Base-by-base conservation (phyloP, 805 yeast genomes). In the Candida coleopterorum region DNA sequence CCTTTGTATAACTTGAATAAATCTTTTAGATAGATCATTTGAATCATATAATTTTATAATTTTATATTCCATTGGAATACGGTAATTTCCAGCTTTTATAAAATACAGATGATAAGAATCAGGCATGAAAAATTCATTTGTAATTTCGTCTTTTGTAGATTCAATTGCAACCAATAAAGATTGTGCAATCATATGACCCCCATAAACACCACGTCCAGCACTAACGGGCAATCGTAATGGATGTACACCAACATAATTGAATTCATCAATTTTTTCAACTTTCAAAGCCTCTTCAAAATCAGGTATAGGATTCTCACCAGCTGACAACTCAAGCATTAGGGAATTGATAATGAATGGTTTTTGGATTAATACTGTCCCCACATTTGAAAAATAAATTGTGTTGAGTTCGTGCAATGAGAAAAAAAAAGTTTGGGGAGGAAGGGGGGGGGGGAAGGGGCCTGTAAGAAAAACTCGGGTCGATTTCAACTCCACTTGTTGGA, bases 141-240 rank as follows among this genome's bases (percentile, higher is more conserved):
- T 39, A 3, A 9, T 14, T 17, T 42, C 40, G 24, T 45, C 45
- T 9, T 53, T 61, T 1, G 68, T 58, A 6, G 77, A 71, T 33
- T 69, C 64, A 23, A 79, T 60, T 2, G 82, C 79, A 5, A 85
- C 85, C 40, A 72, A 53, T 3, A 81, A 55, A 2, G 86, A 63
- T 47, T 81, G 88, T 0, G 85, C 84, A 12, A 79, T 76, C 29
- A 77, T 59, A 14, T 79, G 76, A 8, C 89, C 88, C 2, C 88
- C 88, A 58, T 80, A 81, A 0, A 81, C 75, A 2, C 85, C 86
- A 29, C 81, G 60, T 2, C 84, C 81, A 0, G 75, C 72, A 3
- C 44, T 37, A 9, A 64, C 35, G 0, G 72, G 72, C 4, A 60
- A 48, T 26, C 55, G 40, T 18, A 67, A 52, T 4, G 68, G 67